Evolutionary conservation across 1,284 basidiomycete species (phyloP), one percentile per base, ranked within the genome.

Genomic region (Neolentinus lepideus): DNA sequence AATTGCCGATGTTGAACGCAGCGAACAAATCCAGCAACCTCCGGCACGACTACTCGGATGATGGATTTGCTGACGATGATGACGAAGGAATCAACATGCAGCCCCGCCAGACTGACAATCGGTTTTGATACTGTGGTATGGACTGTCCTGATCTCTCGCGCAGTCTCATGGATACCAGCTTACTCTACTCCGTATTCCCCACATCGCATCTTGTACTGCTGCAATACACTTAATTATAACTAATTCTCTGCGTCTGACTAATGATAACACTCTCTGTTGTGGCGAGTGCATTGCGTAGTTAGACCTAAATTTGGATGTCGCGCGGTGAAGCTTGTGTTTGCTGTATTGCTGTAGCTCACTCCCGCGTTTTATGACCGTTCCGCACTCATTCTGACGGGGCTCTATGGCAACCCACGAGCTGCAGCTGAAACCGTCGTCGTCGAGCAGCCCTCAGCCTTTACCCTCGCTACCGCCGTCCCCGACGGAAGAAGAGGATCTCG

Each of bases 11-110:
- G 59, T 62, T 83, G 24, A 68, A 71, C 9, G 71, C 70, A 21
- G 69, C 70, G 53, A 84, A 80, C 66, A 11, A 11, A 9, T 64
- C 75, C 21, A 83, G 80, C 56, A 81, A 79, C 10, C 68, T 84
- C 57, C 75, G 83, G 26, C 73, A 85, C 63, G 78, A 60, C 62
- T 79, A 53, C 19, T 53, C 52, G 4, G 52, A 50, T 21, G 47
- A 50, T 21, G 47, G 47, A 21, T 16, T 26, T 50, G 47, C n/a
- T 4, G 24, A 19, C 12, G 29, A 43, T 22, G 47, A 50, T 26
- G 47, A 50, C 27, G 47, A 50, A 12, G 47, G 47, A 22, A 50
- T 50, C 16, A 24, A 16, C 47, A 29, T 50, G 22, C 16, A 50
- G 6, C 22, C 27, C 12, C 9, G 27, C 3, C 14, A 50, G 47